phyloP scores from a whole-genome alignment of 371 early-diverging fungal species.

The Syncephalis fuscata region DNA sequence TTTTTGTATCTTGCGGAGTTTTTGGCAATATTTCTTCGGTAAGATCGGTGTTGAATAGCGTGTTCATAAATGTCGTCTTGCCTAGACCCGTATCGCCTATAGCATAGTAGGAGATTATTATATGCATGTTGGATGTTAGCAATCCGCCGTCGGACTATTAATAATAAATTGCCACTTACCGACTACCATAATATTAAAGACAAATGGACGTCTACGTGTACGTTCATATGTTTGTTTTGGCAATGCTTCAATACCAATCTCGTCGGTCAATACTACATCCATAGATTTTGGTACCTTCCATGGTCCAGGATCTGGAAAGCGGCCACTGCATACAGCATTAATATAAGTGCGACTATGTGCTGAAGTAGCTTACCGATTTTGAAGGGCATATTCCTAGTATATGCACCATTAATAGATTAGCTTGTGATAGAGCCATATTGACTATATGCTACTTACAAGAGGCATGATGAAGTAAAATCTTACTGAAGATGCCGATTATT shows the following conservation, averaged over 20 bases:
- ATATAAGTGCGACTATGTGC: background rate
- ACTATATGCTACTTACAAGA: conserved; percentile 5
- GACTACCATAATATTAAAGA: conserved; percentile 65
- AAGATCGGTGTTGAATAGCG: conserved; percentile 56
- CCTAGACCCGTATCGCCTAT: conserved; percentile 76
- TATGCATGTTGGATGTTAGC: too few relatives aligned
- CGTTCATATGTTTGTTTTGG: conserved; percentile 48
- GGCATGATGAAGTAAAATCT: conserved; percentile 6
- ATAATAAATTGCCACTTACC: conserved; percentile 25
- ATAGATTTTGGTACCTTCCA: conserved; percentile 51
- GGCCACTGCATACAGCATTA: conserved; percentile 22
- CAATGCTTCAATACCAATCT: conserved; percentile 47
- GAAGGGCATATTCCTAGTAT: conserved; percentile 64
- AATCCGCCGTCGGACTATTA: background rate
- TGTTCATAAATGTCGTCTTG: conserved; percentile 87
- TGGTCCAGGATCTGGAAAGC: conserved; percentile 58
- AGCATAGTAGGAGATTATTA: background rate
- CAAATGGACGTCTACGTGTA: conserved; percentile 40
- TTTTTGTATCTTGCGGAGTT: conserved; percentile 30
- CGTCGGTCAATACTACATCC: conserved; percentile 19
- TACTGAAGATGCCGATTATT: too few relatives aligned
- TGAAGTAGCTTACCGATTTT: conserved; percentile 27
- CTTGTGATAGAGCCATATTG: background rate
- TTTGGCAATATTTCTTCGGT: conserved; percentile 41
- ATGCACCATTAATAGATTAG: background rate